Evolutionary conservation across 495 filamentous ascomycete species (phyloP).

Genomic region (Podospora appendiculata): DNA sequence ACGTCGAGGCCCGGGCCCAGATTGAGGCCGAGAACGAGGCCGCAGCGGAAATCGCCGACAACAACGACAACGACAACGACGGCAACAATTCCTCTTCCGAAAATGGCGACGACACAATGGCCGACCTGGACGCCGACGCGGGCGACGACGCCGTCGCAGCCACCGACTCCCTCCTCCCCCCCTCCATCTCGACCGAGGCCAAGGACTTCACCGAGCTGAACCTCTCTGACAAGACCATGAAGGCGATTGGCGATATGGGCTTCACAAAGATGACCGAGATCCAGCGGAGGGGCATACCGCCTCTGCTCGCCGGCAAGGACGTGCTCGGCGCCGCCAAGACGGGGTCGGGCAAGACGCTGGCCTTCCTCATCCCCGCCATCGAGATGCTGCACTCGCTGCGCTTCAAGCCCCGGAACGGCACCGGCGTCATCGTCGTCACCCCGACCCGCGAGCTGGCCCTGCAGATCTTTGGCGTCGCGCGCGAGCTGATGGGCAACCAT

Average conservation of each 20-base stretch:
- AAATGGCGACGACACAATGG: not conserved
- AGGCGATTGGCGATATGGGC: slow-evolving; percentile 83
- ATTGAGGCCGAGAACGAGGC: slow-evolving; percentile 18
- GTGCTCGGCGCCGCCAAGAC: slow-evolving; percentile 96
- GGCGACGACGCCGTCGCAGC: slow-evolving; percentile 8
- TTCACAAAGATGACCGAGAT: slow-evolving; percentile 97
- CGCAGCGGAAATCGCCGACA: slow-evolving; percentile 2
- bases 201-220: slow-evolving; percentile 70
- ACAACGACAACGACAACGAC: not conserved
- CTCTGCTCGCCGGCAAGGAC: slow-evolving; percentile 81
- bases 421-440: slow-evolving; percentile 79
- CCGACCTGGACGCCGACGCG: slow-evolving; percentile 11
- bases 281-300: slow-evolving; percentile 80
- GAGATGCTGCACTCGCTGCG: slow-evolving; percentile 88
- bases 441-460: slow-evolving; percentile 87
- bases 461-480: slow-evolving; percentile 92
- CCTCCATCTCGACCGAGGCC: slow-evolving; percentile 23
- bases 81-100: not conserved
- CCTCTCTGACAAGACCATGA: slow-evolving; percentile 77
- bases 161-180: slow-evolving; percentile 20
- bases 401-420: slow-evolving; percentile 72
- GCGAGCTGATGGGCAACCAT: slow-evolving; percentile 71
- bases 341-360: slow-evolving; percentile 89
- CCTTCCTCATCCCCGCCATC: slow-evolving; percentile 89
- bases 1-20: slow-evolving; percentile 15